Conservation (phyloP, 805 yeast genomes). For the Candida stauntonica region DNA sequence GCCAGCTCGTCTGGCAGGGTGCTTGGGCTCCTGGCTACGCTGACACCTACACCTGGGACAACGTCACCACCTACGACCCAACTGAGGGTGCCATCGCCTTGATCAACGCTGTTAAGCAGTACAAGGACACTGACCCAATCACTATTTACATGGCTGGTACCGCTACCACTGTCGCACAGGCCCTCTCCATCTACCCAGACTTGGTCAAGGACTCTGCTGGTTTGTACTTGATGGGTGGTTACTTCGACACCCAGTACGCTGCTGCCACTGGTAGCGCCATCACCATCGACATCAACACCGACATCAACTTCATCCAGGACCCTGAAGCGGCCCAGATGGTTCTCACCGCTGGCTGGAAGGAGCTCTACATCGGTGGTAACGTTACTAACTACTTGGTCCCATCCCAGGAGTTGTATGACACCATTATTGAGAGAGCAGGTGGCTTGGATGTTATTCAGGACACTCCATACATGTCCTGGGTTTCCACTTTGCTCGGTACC, state of each 20-base stretch:
- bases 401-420: slow-evolving; percentile 34
- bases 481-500: slow-evolving; percentile 30
- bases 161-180: slow-evolving; percentile 44
- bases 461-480: slow-evolving; percentile 29
- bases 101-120: slow-evolving; percentile 36
- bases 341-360: slow-evolving; percentile 38
- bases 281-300: slow-evolving; percentile 37
- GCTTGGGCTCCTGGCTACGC: slow-evolving; percentile 32
- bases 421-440: slow-evolving; percentile 34
- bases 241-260: slow-evolving; percentile 37
- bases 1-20: slow-evolving; percentile 40
- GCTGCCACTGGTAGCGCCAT: slow-evolving; percentile 31
- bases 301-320: slow-evolving; percentile 40
- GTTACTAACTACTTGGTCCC: slow-evolving; percentile 39
- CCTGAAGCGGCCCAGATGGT: slow-evolving; percentile 44
- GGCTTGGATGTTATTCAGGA: slow-evolving; percentile 26
- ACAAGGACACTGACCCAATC: slow-evolving; percentile 34
- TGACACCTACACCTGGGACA: slow-evolving; percentile 32
- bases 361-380: slow-evolving; percentile 37
- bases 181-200: slow-evolving; percentile 36
- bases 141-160: slow-evolving; percentile 38
- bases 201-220: slow-evolving; percentile 37
- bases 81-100: slow-evolving; percentile 37
- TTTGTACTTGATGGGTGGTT: slow-evolving; percentile 42
- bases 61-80: slow-evolving; percentile 29